Conservation (phyloP, 2,329 filamentous ascomycete species). For the Leptographium wingfieldii region DNA sequence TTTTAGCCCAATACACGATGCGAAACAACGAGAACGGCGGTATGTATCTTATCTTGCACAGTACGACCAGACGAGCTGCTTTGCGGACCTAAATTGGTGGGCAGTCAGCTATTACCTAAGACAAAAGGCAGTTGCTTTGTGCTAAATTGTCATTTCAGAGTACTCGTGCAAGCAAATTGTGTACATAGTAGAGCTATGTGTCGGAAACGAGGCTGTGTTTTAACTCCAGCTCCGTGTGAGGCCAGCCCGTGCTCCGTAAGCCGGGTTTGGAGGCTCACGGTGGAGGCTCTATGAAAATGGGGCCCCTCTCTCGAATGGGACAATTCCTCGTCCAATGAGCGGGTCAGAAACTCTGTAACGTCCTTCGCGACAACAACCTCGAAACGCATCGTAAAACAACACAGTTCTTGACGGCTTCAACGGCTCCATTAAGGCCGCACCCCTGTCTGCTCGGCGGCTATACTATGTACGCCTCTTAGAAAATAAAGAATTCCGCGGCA, state of each 20-base stretch:
- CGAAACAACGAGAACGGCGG: background rate
- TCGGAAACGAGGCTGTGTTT: background rate
- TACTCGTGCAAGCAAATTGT: background rate
- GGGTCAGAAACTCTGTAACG: constrained; percentile 22
- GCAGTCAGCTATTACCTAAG: background rate
- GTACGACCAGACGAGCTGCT: background rate
- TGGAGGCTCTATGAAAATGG: background rate
- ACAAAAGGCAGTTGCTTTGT: too few species aligned
- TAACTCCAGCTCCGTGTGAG: background rate
- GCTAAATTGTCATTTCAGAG: background rate
- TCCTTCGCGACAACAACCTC: constrained; percentile 24
- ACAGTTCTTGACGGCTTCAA: background rate
- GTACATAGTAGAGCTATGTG: background rate
- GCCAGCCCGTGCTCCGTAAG: background rate
- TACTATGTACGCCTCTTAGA: too few species aligned
- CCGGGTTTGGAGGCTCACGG: background rate
- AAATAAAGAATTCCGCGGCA: background rate
- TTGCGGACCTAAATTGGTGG: background rate
- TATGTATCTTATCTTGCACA: too few species aligned
- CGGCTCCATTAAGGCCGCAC: background rate
- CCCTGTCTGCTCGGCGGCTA: background rate
- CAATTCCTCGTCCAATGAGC: background rate
- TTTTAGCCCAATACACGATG: background rate
- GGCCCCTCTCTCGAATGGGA: background rate
- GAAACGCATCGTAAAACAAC: constrained; percentile 27